Evolutionary conservation across 768 basidiomycete species (phyloP), one percentile per base, ranked within the genome.

Genomic region (Mycena galericulata): DNA sequence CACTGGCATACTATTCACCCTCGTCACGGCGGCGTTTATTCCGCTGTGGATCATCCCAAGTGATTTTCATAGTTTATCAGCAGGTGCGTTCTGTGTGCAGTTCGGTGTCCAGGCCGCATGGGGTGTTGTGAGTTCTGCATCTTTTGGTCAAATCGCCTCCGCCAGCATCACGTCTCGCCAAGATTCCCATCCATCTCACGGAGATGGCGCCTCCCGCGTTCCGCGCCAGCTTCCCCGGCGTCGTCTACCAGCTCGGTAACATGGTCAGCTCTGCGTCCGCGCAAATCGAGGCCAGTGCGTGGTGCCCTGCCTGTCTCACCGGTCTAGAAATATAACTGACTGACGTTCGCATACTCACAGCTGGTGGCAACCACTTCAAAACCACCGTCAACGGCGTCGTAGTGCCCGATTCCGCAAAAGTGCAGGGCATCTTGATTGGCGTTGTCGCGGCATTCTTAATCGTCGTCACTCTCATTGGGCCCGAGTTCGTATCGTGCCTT

Each of bases 391-490:
- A 83, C 22, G 89, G 89, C 1, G 72, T 75, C 6, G 69, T 73
- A 22, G 87, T 90, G 0, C 84, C 90, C 2, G 88, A 93, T 73
- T 94, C 93, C 70, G 92, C 90, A 2, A 89, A 87, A 77, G 93
- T 94, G 6, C 93, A 94, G 82, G 94, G 93, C 41, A 96, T 98
- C 74, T 84, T 98, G 40, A 91, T 98, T 50, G 96, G 96, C 11
- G 85, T 87, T 27, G 92, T 98, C 24, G 85, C 93, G 2, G 90
- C 88, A 0, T 97, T 92, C 70, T 88, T 94, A 43, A 79, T 97
- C 49, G 30, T 95, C 75, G 85, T 94, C 73, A 91, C 91, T 14
- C 81, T 95, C 69, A 77, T 97, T 62, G 96, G 96, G 4, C 91
- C 93, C 0, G 87, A 88, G 90, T 91, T 70, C 65, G 92, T 24